Evolutionary conservation across 371 early-diverging fungal genomes (phyloP).

Genomic region (Syncephalastrum sp.): DNA sequence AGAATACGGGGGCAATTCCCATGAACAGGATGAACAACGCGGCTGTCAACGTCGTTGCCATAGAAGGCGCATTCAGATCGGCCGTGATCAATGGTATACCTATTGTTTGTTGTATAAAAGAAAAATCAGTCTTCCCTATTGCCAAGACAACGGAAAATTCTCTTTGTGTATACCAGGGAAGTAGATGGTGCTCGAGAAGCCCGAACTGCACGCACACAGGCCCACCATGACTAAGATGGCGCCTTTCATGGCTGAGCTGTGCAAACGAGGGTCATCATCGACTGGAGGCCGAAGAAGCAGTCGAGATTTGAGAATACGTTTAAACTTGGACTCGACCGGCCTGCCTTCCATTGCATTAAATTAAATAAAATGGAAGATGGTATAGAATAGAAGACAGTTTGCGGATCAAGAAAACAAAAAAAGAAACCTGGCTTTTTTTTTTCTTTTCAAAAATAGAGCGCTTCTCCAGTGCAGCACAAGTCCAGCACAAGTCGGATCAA

Average conservation of each 20-base stretch:
- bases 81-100: slow-evolving; percentile 48
- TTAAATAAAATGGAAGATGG: too few relatives aligned
- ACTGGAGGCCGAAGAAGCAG: slow-evolving; percentile 20
- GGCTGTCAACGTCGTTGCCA: slow-evolving; percentile 38
- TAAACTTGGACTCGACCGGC: not conserved
- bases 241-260: slow-evolving; percentile 9
- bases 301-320: slow-evolving; percentile 11
- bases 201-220: slow-evolving; percentile 17
- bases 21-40: slow-evolving; percentile 46
- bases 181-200: slow-evolving; percentile 28
- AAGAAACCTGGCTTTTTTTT: too few relatives aligned
- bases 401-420: too few relatives aligned
- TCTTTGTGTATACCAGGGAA: slow-evolving; percentile 16
- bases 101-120: not conserved
- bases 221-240: slow-evolving; percentile 17
- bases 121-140: too few relatives aligned
- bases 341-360: too few relatives aligned
- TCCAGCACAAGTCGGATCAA: too few relatives aligned
- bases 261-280: slow-evolving; percentile 25
- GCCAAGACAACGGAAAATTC: not conserved
- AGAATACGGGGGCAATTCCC: slow-evolving; percentile 51
- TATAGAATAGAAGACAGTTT: too few relatives aligned
- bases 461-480: too few relatives aligned
- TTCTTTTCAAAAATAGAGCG: too few relatives aligned
- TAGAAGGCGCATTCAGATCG: slow-evolving; percentile 32